Conservation (phyloP, 768 basidiomycete species). For the Roridomyces roridus region DNA sequence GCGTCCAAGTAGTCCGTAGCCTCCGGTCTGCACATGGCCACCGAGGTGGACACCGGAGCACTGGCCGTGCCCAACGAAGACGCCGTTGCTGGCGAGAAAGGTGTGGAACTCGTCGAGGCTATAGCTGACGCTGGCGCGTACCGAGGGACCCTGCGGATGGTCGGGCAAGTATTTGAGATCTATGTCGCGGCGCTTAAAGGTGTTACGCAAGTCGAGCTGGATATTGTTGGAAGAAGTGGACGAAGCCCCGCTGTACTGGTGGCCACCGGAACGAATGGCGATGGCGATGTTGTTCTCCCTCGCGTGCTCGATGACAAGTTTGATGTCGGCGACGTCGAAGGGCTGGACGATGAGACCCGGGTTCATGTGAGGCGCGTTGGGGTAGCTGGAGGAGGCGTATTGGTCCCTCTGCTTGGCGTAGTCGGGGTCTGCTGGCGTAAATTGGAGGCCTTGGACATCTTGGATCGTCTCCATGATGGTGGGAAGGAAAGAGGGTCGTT, state of each 20-base stretch:
- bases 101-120: conserved; percentile 15
- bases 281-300: conserved; percentile 4
- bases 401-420: too few relatives aligned
- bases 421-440: too few relatives aligned
- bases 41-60: conserved; percentile 9
- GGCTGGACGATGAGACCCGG: conserved; percentile 15
- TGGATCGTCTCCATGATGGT: too few relatives aligned
- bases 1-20: conserved; percentile 14
- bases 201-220: conserved; percentile 4
- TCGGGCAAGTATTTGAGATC: conserved; percentile 7
- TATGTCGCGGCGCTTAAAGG: conserved; percentile 5
- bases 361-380: conserved; percentile 5
- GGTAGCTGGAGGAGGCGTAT: conserved; percentile 1
- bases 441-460: too few relatives aligned
- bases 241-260: conserved; percentile 20
- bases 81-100: conserved; percentile 8
- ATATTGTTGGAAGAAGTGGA: conserved; percentile 9
- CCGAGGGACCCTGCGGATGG: neutral
- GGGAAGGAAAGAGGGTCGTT: too few relatives aligned
- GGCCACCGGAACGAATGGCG: conserved; percentile 16
- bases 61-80: conserved; percentile 15
- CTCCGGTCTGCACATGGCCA: conserved; percentile 14
- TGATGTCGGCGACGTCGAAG: conserved; percentile 5
- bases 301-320: conserved; percentile 2
- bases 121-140: conserved; percentile 11